Percentiles rank a stretch among this genome's conserved stretches.
Evolutionary conservation across 73 alveolate species (phyloP).

Genomic region (Stentor coeruleus): DNA sequence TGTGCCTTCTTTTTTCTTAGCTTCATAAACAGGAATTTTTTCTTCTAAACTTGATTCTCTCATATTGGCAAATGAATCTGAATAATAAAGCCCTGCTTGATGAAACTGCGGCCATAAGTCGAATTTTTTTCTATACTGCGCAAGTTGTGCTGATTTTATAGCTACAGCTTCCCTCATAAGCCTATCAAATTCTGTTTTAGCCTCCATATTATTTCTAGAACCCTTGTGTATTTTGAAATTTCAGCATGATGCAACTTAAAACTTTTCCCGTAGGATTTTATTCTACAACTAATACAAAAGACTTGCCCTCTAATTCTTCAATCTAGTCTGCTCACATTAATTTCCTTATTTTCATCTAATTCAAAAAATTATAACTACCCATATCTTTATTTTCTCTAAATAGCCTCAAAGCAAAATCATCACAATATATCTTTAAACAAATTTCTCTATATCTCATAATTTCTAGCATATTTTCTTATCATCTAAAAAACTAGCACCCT

Average conservation of each 20-base stretch:
- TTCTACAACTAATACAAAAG: too few species aligned
- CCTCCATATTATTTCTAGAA: constrained; percentile 22
- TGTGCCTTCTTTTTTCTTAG: constrained; percentile 32
- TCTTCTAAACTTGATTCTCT: constrained; percentile 10
- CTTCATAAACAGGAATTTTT: constrained; percentile 24
- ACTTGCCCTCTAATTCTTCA: too few species aligned
- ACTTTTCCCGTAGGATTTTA: too few species aligned
- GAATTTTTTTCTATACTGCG: constrained; percentile 25
- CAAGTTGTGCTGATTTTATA: constrained; percentile 35
- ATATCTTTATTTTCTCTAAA: not conserved
- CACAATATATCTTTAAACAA: constrained; percentile 24
- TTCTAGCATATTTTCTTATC: constrained; percentile 12
- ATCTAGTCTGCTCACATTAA: too few species aligned
- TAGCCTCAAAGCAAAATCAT: constrained; percentile 11
- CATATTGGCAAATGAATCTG: constrained; percentile 27
- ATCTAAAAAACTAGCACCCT: constrained; percentile 2
- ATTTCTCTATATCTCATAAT: constrained; percentile 28
- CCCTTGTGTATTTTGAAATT: too few species aligned
- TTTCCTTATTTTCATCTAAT: constrained; percentile 28
- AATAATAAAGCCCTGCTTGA: constrained; percentile 44
- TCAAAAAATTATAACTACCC: constrained; percentile 6
- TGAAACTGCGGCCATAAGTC: constrained; percentile 37
- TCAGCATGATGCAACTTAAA: too few species aligned
- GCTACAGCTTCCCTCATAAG: constrained; percentile 44
- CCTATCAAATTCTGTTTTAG: constrained; percentile 33